Evolutionary conservation across 345 rosid genomes (phyloP).

Genomic region (Corymbia maculata): DNA sequence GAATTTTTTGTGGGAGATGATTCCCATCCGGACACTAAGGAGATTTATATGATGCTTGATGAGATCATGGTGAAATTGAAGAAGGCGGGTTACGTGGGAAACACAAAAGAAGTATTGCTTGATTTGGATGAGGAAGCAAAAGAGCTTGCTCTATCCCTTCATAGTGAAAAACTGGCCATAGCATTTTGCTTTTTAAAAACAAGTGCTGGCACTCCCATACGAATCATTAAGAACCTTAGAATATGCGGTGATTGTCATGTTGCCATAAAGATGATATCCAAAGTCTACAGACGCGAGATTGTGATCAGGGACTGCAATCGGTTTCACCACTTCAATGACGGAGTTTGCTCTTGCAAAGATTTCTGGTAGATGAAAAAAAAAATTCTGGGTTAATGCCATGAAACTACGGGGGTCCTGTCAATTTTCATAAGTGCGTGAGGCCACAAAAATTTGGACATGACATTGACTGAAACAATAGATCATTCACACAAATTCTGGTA

Average conservation of each 20-base stretch:
- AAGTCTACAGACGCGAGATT: background rate
- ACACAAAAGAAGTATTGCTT: slow-evolving; percentile 31
- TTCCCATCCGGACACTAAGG: slow-evolving; percentile 23
- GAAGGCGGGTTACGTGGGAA: slow-evolving; percentile 29
- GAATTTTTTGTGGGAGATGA: slow-evolving; percentile 47
- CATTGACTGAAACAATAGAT: background rate
- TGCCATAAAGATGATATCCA: slow-evolving; percentile 13
- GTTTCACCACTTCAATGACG: slow-evolving; percentile 4
- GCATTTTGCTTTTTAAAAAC: slow-evolving; percentile 11
- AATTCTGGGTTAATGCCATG: background rate
- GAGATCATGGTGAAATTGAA: slow-evolving; percentile 34
- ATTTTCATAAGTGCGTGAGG: background rate
- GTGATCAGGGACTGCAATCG: slow-evolving; percentile 3
- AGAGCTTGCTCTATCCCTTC: slow-evolving; percentile 1
- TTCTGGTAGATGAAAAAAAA: background rate
- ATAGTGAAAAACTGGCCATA: slow-evolving; percentile 9
- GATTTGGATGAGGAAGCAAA: slow-evolving; percentile 30
- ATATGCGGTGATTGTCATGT: slow-evolving; percentile 5
- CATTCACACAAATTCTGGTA: background rate
- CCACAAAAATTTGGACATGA: background rate
- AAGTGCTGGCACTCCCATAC: slow-evolving; percentile 1
- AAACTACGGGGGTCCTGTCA: background rate
- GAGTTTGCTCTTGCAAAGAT: slow-evolving; percentile 11
- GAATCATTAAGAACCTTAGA: slow-evolving; percentile 8
- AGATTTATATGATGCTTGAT: slow-evolving; percentile 22